Conservation (phyloP, 192 early-diverging fungal genomes). For the Umbelopsis ramanniana region DNA sequence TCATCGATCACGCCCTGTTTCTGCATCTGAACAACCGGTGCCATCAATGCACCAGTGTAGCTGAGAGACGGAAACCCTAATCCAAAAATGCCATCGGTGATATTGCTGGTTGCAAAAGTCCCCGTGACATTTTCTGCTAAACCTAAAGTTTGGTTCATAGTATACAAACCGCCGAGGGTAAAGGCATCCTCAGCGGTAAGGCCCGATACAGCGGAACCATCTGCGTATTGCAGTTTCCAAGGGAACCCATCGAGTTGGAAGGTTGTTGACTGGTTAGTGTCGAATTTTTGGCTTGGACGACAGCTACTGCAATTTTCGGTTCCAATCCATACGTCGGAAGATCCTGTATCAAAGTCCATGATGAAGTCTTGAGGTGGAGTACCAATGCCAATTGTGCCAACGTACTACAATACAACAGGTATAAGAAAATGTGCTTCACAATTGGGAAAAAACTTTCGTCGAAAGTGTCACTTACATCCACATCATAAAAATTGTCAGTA, state of each 20-base stretch:
- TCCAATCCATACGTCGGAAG: conserved; percentile 70
- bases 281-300: conserved; percentile 30
- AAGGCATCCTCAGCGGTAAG: conserved; percentile 51
- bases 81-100: conserved; percentile 70
- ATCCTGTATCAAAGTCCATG: conserved; percentile 77
- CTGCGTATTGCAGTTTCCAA: conserved; percentile 49
- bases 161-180: conserved; percentile 54
- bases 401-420: conserved; percentile 37
- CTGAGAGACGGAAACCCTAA: conserved; percentile 53
- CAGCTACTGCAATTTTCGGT: conserved; percentile 37
- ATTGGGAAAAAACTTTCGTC: neutral
- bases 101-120: conserved; percentile 52
- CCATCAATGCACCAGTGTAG: conserved; percentile 6
- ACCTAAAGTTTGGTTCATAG: conserved; percentile 64
- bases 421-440: neutral
- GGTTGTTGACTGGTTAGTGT: conserved; percentile 34
- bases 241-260: conserved; percentile 18
- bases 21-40: conserved; percentile 28
- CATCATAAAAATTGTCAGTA: conserved; percentile 29
- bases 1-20: conserved; percentile 17
- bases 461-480: conserved; percentile 24
- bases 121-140: conserved; percentile 59
- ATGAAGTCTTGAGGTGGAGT: conserved; percentile 69
- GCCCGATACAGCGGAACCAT: conserved; percentile 47
- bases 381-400: conserved; percentile 66